A percentile compares a stretch with the other conserved stretches of the same genome.
Evolutionary conservation across 1,139 yeast species (phyloP).

Genomic region (Kodamaea arcana): DNA sequence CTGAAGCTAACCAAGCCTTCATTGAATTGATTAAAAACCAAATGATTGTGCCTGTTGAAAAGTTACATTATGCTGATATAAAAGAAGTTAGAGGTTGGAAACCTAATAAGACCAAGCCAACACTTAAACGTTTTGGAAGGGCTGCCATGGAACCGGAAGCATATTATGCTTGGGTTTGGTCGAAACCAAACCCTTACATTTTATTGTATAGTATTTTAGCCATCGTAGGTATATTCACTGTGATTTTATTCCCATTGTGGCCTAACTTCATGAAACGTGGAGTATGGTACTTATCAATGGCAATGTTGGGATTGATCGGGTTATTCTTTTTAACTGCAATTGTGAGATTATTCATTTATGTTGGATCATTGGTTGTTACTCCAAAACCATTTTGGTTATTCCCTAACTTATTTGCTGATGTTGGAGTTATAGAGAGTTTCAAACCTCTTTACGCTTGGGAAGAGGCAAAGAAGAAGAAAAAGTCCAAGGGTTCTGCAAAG

Average conservation of each 20-base stretch:
- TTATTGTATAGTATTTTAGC: conserved; percentile 60
- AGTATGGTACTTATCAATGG: conserved; percentile 87
- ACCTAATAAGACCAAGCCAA: conserved; percentile 76
- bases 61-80: conserved; percentile 71
- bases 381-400: conserved; percentile 87
- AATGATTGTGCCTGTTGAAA: conserved; percentile 68
- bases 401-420: conserved; percentile 94
- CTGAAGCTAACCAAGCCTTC: conserved; percentile 61
- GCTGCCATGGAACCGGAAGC: conserved; percentile 74
- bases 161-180: conserved; percentile 83
- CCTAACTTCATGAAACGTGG: conserved; percentile 85
- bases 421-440: conserved; percentile 91
- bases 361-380: conserved; percentile 54
- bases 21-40: conserved; percentile 69
- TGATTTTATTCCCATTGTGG: conserved; percentile 95
- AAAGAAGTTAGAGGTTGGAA: conserved; percentile 53
- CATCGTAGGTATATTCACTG: conserved; percentile 63
- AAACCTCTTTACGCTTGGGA: conserved; percentile 88
- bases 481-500: conserved; percentile 7
- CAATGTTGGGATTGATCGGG: conserved; percentile 67
- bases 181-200: conserved; percentile 70
- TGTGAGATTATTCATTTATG: conserved; percentile 68
- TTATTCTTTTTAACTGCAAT: conserved; percentile 76
- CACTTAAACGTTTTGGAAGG: conserved; percentile 58
- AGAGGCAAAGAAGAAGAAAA: conserved; percentile 39